Base-by-base conservation (phyloP, 768 basidiomycete genomes). In the Xerocomus brunneocitrinus region DNA sequence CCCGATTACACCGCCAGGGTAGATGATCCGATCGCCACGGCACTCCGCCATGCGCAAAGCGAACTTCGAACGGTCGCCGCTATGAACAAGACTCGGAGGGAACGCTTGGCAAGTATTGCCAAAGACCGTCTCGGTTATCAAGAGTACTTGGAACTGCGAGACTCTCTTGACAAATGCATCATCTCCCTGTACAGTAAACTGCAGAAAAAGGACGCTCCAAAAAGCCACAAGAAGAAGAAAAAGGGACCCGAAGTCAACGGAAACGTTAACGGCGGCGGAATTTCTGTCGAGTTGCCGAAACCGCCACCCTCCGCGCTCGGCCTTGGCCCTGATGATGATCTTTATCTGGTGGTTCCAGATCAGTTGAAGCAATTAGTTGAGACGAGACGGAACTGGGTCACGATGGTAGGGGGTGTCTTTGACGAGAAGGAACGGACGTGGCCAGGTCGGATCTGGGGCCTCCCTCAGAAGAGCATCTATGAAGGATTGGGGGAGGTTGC, bases 21-120 rank as follows among this genome's bases (percentile, higher is more conserved):
- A 35, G 95, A 98, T 66, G 97, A 99, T 69, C 94, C 95, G 31
- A 90, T 99, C 46, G 87, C 94, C 8, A 84, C 89, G 2, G 88
- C 91, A 1, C 80, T 99, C 1, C 87, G 95, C 3, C 85, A 91
- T 40, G 89, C 91, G 16, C 97, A 99, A 67, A 73, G 79, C 13
- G 83, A 92, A 58, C 79, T 99, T 5, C 82, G 87, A 9, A 74
- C 73, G 6, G 89, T 98, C 46, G 76, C 88, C 3, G 79, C 84
- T 8, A 78, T 83, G 53, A 99, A 99, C 76, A 91, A 94, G 62
- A 81, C 82, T 3, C 85, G 95, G 12, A 88, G 88, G 66, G 70
- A 72, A 30, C 84, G 89, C 4, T 79, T 98, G 2, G 78, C 78
- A 13, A 74, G 76, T 13, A 80, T 94, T 56, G 93, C 94, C 28